Conservation (phyloP, 345 rosid genomes). For the Salix brachista region DNA sequence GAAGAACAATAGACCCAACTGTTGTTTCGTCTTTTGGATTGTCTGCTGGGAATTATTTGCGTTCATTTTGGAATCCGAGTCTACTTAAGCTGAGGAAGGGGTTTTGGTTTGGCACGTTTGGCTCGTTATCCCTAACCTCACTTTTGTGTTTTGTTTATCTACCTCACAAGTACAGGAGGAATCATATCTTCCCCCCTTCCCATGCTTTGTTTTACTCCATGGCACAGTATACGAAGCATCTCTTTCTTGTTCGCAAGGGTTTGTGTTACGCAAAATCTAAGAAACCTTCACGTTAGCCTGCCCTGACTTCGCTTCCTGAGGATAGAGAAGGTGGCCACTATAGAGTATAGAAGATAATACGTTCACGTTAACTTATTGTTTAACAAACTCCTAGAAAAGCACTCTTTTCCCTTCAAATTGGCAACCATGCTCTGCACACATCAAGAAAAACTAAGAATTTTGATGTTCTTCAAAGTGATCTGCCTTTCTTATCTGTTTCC, state of each 20-base stretch:
- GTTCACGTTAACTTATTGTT: not conserved
- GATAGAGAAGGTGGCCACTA: not conserved
- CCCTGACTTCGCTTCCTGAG: not conserved
- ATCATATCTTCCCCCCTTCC: constrained; percentile 1
- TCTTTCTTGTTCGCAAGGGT: constrained; percentile 20
- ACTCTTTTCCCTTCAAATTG: not conserved
- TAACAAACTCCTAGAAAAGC: not conserved
- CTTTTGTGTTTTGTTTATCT: constrained; percentile 6
- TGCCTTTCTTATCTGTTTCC: not conserved
- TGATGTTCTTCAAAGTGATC: not conserved
- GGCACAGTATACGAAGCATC: constrained; percentile 17
- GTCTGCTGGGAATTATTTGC: constrained; percentile 5
- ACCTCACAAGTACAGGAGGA: not conserved
- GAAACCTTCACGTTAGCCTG: not conserved
- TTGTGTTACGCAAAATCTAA: constrained; percentile 18
- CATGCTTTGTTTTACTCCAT: constrained; percentile 12
- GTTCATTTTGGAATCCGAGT: constrained; percentile 32
- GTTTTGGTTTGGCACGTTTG: constrained; percentile 7
- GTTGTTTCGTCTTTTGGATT: constrained; percentile 12
- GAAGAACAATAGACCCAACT: not conserved
- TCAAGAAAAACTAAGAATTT: not conserved
- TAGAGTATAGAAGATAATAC: not conserved
- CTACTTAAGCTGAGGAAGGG: constrained; percentile 7
- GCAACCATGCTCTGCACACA: not conserved
- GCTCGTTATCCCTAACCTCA: constrained; percentile 20